phyloP scores from a whole-genome alignment of 2,329 filamentous ascomycete species.

The Dactylellina drechsleri region DNA sequence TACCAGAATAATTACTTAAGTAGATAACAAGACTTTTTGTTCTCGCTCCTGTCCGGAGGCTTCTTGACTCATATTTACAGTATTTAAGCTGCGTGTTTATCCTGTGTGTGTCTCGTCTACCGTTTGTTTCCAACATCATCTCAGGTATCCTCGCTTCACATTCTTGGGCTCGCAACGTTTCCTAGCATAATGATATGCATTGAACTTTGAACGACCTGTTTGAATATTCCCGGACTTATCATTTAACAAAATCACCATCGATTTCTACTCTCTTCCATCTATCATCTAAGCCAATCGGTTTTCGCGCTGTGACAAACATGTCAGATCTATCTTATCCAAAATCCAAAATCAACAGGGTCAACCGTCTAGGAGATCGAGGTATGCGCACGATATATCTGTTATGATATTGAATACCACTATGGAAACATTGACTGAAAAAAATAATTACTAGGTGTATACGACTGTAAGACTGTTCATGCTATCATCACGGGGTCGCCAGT shows the following conservation, averaged over 20 bases:
- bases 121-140: not conserved
- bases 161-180: not conserved
- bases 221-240: not conserved
- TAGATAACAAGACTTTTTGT: not conserved
- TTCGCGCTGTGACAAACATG: conserved; percentile 59
- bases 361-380: conserved; percentile 74
- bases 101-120: not conserved
- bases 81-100: not conserved
- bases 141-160: conserved; percentile 30
- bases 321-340: conserved; percentile 72
- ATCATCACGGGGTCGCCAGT: conserved; percentile 80
- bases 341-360: conserved; percentile 72
- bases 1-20: not conserved
- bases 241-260: not conserved
- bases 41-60: conserved; percentile 3
- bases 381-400: conserved; percentile 51
- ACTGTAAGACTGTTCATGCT: conserved; percentile 75
- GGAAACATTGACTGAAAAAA: too few species aligned
- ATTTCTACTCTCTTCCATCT: not conserved
- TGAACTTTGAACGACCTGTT: not conserved
- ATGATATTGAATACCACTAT: too few species aligned
- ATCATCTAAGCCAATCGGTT: not conserved
- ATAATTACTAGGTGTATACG: conserved; percentile 71
- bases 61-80: conserved; percentile 24
- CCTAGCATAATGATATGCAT: not conserved